These are phyloP conservation scores for Sodiomyces alkalinus DNA, from an alignment of 2,329 filamentous ascomycete species.

Conservation along the genomic window DNA sequence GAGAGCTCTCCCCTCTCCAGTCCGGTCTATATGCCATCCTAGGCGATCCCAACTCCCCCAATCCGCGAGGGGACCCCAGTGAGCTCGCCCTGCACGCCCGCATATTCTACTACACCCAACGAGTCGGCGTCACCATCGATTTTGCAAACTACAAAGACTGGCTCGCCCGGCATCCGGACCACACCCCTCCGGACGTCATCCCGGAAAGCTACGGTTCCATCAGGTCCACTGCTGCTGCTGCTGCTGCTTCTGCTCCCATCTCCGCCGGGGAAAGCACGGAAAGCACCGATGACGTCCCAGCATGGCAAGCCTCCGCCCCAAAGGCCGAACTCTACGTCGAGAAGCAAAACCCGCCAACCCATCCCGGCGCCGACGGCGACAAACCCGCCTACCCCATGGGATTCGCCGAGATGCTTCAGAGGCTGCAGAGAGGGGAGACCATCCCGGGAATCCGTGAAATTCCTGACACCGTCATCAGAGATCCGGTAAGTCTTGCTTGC, in stretches of 20 bases:
- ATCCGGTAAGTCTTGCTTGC: constrained; percentile 36
- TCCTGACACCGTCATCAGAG: constrained; percentile 60
- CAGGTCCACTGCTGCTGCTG: constrained; percentile 2
- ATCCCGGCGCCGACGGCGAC: constrained; percentile 12
- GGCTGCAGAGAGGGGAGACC: constrained; percentile 68
- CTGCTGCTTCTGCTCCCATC: constrained; percentile 1
- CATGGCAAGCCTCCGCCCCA: constrained; percentile 35
- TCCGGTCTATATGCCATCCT: constrained; percentile 50
- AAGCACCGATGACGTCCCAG: too few relatives aligned
- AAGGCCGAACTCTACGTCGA: constrained; percentile 31
- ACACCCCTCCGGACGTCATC: constrained; percentile 19
- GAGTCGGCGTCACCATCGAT: constrained; percentile 39
- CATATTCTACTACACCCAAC: constrained; percentile 47
- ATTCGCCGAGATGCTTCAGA: constrained; percentile 73
- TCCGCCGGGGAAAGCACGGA: constrained; percentile 2
- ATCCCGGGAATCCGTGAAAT: constrained; percentile 83
- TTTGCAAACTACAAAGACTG: constrained; percentile 55
- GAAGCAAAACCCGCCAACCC: constrained; percentile 16
- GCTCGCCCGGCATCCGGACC: constrained; percentile 24
- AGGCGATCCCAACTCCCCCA: constrained; percentile 29
- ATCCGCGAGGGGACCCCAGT: constrained; percentile 31
- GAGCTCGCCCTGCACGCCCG: constrained; percentile 52
- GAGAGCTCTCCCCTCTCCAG: constrained; percentile 13
- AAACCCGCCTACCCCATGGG: constrained; percentile 63
- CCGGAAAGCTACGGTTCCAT: constrained; percentile 16